Percentiles rank a stretch among this genome's conserved stretches.
Evolutionary conservation across 2,329 filamentous ascomycete species (phyloP).

Genomic region (Tolypocladium nubicola): DNA sequence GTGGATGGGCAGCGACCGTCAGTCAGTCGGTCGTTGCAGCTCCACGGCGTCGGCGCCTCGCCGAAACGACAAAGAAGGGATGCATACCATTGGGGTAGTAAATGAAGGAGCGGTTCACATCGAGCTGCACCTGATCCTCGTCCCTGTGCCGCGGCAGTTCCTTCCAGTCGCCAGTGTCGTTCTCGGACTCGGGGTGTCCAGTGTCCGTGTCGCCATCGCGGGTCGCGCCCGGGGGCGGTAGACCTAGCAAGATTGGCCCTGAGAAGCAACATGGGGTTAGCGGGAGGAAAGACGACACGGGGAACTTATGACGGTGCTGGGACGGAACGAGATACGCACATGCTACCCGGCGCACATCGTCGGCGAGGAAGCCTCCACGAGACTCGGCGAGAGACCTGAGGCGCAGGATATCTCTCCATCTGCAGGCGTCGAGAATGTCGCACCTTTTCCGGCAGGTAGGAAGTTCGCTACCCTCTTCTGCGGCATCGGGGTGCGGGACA

Average conservation of each 20-base stretch:
- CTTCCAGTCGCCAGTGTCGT: conserved; percentile 35
- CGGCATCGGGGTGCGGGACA: conserved; percentile 5
- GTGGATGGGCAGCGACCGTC: background rate
- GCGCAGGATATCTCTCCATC: conserved; percentile 40
- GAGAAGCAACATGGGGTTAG: conserved; percentile 4
- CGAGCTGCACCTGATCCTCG: conserved; percentile 82
- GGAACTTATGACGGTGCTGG: background rate
- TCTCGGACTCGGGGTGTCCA: background rate
- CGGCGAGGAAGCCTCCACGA: conserved; percentile 55
- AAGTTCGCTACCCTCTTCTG: conserved; percentile 1
- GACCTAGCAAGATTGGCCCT: conserved; percentile 55
- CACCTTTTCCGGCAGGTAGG: conserved; percentile 22
- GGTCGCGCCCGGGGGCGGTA: conserved; percentile 1
- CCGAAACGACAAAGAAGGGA: background rate
- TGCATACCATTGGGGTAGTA: conserved; percentile 75
- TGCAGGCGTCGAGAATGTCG: conserved; percentile 45
- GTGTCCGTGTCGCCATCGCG: conserved; percentile 8
- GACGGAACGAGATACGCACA: conserved; percentile 48
- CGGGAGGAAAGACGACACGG: conserved; percentile 3
- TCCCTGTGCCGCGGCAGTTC: conserved; percentile 68
- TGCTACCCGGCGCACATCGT: conserved; percentile 58
- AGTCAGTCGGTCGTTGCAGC: background rate
- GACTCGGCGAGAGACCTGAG: conserved; percentile 51
- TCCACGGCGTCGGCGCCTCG: background rate
- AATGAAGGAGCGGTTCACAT: conserved; percentile 93